phyloP scores from a whole-genome alignment of 2,329 filamentous ascomycete species.

The Ophiostoma himal-ulmi region DNA sequence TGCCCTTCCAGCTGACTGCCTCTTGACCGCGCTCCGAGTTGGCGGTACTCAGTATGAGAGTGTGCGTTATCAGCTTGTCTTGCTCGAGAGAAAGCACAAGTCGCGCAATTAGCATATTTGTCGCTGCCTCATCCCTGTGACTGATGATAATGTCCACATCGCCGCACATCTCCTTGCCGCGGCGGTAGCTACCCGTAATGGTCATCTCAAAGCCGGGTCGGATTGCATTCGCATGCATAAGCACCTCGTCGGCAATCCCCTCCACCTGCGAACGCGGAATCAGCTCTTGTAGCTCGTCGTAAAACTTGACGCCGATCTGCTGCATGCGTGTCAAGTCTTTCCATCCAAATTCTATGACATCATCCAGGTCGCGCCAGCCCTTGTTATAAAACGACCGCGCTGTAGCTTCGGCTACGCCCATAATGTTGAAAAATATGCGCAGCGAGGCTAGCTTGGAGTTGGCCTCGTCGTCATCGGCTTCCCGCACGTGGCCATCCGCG shows the following conservation, averaged over 20 bases:
- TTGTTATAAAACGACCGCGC: conserved; percentile 75
- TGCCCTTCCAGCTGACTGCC: conserved; percentile 49
- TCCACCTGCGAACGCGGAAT: conserved; percentile 72
- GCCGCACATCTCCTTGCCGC: conserved; percentile 66
- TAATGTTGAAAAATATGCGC: conserved; percentile 72
- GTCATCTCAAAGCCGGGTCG: conserved; percentile 50
- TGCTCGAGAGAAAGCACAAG: conserved; percentile 66
- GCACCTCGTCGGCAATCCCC: conserved; percentile 57
- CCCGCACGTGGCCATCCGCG: conserved; percentile 51
- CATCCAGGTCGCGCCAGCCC: conserved; percentile 78
- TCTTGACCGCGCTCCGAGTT: conserved; percentile 67
- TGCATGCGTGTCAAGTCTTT: conserved; percentile 66
- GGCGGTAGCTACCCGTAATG: conserved; percentile 74
- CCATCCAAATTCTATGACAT: conserved; percentile 82
- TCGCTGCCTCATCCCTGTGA: conserved; percentile 65
- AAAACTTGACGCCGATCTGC: conserved; percentile 91
- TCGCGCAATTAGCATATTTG: conserved; percentile 63
- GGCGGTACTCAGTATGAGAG: conserved; percentile 61
- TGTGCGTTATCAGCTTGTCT: conserved; percentile 71
- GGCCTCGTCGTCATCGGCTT: conserved; percentile 56
- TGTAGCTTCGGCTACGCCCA: conserved; percentile 81
- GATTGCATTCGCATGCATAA: conserved; percentile 60
- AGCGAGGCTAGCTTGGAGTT: conserved; percentile 62
- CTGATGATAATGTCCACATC: conserved; percentile 85
- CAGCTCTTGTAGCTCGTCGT: conserved; percentile 70